Base-by-base conservation (phyloP, 2,329 filamentous ascomycete species). In the Arthrinium phaeospermum region DNA sequence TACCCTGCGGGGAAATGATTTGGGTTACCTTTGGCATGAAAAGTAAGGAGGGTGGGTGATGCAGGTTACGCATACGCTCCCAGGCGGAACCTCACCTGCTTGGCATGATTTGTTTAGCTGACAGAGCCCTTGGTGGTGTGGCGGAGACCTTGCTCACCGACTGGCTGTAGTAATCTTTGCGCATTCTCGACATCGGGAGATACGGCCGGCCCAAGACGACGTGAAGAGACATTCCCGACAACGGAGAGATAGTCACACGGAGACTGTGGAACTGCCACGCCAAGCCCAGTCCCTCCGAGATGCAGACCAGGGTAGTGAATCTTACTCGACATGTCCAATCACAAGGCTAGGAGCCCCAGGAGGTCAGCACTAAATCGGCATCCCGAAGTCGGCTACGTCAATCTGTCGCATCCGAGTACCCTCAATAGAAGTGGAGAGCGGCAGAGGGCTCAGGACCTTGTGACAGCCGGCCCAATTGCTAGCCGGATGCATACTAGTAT, bases 401-500 rank as follows among this genome's bases (percentile, higher is more conserved):
- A 68, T 0, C n/a, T 19, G 46, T 45, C 67, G 27, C 67, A 47
- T 45, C 67, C 67, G 41, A 47, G n/a, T 68, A 10, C 41, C 67
- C 10, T 24, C 22, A 41, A 41, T 22, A 19, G 57, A 10, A 41
- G 37, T 64, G 57, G 34, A 64, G 10, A 64, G 67, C 67, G 19
- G 24, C 41, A 68, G n/a, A 68, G 41, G 19, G 67, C 27, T 30
- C 27, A 47, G n/a, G 67, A 19, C 44, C 13, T 64, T 64, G 67
- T 44, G 41, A 47, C 41, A 47, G 67, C 41, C 45, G 67, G 41
- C 19, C 27, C 53, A 41, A 41, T 4, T 68, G 45, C 67, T 68
- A 68, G 27, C 67, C 45, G n/a, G 16, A 68, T 68, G 24, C 45
- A 68, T 68, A 68, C 67, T 68, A 68, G 67, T 47, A 46, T 19